Conservation (phyloP, 495 filamentous ascomycete genomes). For the Daldinia vernicosa region DNA sequence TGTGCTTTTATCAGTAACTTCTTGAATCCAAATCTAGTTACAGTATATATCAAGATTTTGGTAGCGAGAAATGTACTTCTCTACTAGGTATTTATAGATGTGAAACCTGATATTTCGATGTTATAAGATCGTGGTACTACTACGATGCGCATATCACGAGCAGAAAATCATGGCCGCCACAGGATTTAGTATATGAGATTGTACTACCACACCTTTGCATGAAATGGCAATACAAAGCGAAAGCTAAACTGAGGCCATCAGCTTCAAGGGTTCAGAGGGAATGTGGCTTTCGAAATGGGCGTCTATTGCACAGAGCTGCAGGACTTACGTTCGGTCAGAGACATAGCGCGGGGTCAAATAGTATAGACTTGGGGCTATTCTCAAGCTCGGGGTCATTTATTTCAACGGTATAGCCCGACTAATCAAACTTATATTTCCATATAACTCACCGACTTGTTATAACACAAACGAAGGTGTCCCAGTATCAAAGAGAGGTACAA, state of each 20-base stretch:
- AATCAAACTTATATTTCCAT: neutral
- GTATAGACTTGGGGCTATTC: neutral
- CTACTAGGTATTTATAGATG: neutral
- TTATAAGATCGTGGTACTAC: neutral
- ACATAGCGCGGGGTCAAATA: neutral
- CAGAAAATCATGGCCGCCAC: neutral
- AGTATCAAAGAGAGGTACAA: neutral
- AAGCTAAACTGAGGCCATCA: neutral
- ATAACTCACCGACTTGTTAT: neutral
- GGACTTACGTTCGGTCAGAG: neutral
- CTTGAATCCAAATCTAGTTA: neutral
- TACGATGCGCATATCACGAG: neutral
- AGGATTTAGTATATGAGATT: neutral
- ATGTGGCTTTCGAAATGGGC: neutral
- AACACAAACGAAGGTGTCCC: too few species aligned
- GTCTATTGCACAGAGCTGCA: neutral
- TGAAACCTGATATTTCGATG: neutral
- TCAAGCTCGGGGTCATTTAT: neutral
- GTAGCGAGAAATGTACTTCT: too few species aligned
- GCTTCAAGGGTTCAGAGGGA: neutral
- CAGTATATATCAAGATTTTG: neutral
- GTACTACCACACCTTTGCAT: neutral
- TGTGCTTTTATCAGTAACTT: neutral
- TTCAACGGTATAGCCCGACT: neutral
- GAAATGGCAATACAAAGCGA: neutral